phyloP scores from a whole-genome alignment of 176 grass and related monocot genomes.

The Hsuehochloa calcarea region DNA sequence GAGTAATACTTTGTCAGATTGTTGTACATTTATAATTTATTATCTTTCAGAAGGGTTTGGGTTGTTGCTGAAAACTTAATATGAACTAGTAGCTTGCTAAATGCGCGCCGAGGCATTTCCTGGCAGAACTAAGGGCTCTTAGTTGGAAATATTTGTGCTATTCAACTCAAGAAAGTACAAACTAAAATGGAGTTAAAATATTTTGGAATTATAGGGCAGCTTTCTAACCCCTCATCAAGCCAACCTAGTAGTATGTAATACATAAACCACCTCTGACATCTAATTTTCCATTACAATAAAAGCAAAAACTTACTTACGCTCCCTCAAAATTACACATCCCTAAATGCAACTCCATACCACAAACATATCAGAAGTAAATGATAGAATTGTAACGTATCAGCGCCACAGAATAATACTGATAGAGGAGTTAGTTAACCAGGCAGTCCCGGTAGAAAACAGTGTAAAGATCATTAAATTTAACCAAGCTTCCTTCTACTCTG shows the following conservation, averaged over 20 bases:
- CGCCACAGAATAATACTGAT: no score
- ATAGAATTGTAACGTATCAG: neutral
- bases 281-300: neutral
- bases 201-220: neutral
- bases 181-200: neutral
- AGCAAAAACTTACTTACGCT: no score
- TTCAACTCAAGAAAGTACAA: no score
- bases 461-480: no score
- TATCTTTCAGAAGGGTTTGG: neutral
- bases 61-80: neutral
- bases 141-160: neutral
- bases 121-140: no score
- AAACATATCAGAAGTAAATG: neutral
- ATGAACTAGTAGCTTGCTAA: no score
- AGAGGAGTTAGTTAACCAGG: no score
- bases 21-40: neutral
- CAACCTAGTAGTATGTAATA: neutral
- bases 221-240: neutral
- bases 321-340: neutral
- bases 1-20: neutral
- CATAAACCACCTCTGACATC: neutral
- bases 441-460: no score
- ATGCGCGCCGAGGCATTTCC: no score
- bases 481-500: no score
- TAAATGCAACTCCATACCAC: neutral